These are phyloP conservation scores for Apostasia ramifera DNA, from an alignment of 106 monocot genomes.

Conservation along the genomic window DNA sequence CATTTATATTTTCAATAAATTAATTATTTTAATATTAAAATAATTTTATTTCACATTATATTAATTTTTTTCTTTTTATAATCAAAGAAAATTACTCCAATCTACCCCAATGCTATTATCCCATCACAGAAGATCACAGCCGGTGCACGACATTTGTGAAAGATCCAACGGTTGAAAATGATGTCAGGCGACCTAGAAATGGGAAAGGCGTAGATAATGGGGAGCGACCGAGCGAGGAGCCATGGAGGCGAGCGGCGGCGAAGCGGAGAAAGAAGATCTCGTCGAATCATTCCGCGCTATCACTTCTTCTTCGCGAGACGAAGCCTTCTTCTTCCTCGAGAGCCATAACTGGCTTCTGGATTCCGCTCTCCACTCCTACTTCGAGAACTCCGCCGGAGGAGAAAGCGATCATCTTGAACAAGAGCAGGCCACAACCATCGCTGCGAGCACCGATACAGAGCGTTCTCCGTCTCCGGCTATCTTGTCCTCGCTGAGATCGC, in stretches of 20 bases:
- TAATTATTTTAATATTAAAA: no score
- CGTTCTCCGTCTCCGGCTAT: not conserved
- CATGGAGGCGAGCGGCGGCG: slow-evolving; percentile 9
- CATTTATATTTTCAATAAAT: no score
- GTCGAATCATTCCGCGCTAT: slow-evolving; percentile 39
- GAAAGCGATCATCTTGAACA: not conserved
- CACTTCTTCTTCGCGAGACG: slow-evolving; percentile 50
- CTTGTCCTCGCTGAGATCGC: not conserved
- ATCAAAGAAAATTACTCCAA: no score
- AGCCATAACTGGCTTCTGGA: slow-evolving; percentile 66
- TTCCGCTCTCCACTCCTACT: slow-evolving; percentile 64
- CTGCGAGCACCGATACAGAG: not conserved
- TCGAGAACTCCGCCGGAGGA: slow-evolving; percentile 25
- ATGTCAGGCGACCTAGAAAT: not conserved
- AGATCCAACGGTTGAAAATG: no score
- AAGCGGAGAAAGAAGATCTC: slow-evolving; percentile 17
- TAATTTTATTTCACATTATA: no score
- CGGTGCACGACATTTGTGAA: no score
- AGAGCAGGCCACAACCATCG: not conserved
- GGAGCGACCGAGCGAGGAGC: not conserved
- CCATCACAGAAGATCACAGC: no score
- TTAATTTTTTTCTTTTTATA: no score
- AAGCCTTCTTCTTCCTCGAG: slow-evolving; percentile 76
- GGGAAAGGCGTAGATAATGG: not conserved
- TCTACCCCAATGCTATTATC: no score